Conservation (phyloP, 2,329 filamentous ascomycete genomes). For the Trichoderma endophyticum region DNA sequence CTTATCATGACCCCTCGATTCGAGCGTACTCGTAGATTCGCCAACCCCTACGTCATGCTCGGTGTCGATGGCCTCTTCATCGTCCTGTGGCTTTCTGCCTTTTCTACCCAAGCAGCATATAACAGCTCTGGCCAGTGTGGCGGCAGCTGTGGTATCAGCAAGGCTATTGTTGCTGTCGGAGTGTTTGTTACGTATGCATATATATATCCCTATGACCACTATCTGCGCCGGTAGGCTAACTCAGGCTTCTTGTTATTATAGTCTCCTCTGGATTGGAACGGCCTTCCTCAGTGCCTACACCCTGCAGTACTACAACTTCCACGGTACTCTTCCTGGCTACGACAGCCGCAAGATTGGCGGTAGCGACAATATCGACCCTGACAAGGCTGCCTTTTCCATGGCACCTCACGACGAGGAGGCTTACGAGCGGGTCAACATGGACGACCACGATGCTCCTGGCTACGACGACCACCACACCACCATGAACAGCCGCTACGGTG, state of each 20-base stretch:
- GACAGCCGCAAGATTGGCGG: slow-evolving; percentile 44
- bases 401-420: slow-evolving; percentile 64
- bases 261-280: slow-evolving; percentile 53
- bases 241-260: slow-evolving; percentile 26
- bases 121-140: slow-evolving; percentile 57
- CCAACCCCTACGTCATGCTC: slow-evolving; percentile 60
- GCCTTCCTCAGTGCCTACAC: slow-evolving; percentile 59
- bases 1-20: slow-evolving; percentile 63
- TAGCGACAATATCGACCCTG: slow-evolving; percentile 57
- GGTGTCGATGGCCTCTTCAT: slow-evolving; percentile 55
- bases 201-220: neutral
- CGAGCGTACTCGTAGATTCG: slow-evolving; percentile 57
- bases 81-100: slow-evolving; percentile 65
- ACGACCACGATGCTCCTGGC: slow-evolving; percentile 48
- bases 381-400: slow-evolving; percentile 67
- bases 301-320: slow-evolving; percentile 59
- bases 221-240: neutral
- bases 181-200: slow-evolving; percentile 59
- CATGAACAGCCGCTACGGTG: slow-evolving; percentile 34
- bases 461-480: slow-evolving; percentile 27
- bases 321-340: slow-evolving; percentile 61
- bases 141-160: slow-evolving; percentile 57
- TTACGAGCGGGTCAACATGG: slow-evolving; percentile 59
- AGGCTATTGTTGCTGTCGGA: slow-evolving; percentile 59
- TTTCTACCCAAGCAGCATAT: slow-evolving; percentile 62